Evolutionary conservation across 768 basidiomycete genomes (phyloP), one percentile per base, ranked within the genome.

Genomic region (Trametes elegans): DNA sequence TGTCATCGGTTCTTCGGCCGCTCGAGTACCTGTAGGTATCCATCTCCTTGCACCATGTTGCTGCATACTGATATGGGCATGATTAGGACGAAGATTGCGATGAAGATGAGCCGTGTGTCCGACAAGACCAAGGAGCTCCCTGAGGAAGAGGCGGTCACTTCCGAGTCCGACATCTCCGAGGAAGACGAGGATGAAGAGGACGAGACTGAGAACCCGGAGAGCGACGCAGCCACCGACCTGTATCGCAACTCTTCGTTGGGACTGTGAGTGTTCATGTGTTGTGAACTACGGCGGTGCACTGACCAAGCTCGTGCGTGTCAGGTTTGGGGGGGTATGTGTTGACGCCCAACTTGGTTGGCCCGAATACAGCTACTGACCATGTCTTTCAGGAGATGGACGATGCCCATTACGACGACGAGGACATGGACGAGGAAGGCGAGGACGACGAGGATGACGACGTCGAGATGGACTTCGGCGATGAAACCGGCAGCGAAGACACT

Each of bases 191-290:
- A 76, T 2, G 83, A 84, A 4, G 83, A 80, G 8, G 82, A 83
- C n/a, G 80, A 80, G 18, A 75, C 73, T 7, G 82, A 79, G 47
- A 81, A 75, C 31, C 71, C 68, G 24, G 79, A 71, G 26, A 80
- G 88, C 8, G 89, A 90, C 67, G 89, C 90, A 67, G 92, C 93
- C 1, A 92, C 93, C 4, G 93, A 98, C 70, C 74, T 98, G 18
- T 98, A 98, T 72, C 87, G 95, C 40, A 94, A 93, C 69, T 98
- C 97, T 1, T 91, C 97, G 9, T 79, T 99, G 32, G 97, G 95
- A 58, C 94, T 98, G 94, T 86, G 64, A 61, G 84, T 76, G 11
- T 41, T 23, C n/a, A 5, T 27, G 18, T 11, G 26, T 38, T 7
- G 16, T 11, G 8, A 19, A 38, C 21, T n/a, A 31, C 11, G 6